Percentiles rank a stretch among this genome's conserved stretches.
Evolutionary conservation across 305 asterid genomes (phyloP).

Genomic region (Fraxinus latifolia): DNA sequence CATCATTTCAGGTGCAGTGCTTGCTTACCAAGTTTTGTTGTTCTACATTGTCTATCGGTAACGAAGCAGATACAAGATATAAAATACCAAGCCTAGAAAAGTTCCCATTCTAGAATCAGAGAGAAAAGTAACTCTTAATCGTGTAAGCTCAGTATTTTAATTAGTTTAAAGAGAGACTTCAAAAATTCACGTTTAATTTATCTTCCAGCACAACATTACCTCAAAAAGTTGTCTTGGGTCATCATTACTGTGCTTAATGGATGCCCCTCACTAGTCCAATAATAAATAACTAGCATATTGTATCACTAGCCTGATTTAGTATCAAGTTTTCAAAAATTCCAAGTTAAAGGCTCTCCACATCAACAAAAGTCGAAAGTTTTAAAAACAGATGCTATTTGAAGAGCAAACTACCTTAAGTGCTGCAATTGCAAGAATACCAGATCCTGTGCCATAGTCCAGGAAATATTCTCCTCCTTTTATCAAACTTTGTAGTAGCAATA

Average conservation of each 20-base stretch:
- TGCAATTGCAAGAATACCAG: conserved; percentile 89
- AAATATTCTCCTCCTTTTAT: conserved; percentile 78
- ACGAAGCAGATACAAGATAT: not conserved
- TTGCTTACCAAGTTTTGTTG: not conserved
- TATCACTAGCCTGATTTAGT: not conserved
- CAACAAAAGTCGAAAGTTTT: conserved; percentile 5
- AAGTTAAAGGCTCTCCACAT: not conserved
- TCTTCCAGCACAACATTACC: not conserved
- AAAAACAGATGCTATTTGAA: not conserved
- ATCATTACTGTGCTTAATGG: not conserved
- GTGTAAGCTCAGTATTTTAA: not conserved
- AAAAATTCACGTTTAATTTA: not conserved
- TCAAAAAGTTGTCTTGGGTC: not conserved
- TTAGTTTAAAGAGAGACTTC: not conserved
- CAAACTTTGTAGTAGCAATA: conserved; percentile 53
- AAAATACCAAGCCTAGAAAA: not conserved
- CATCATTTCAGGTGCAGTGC: not conserved
- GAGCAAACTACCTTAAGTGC: conserved; percentile 66
- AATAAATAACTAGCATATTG: not conserved
- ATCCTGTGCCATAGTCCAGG: conserved; percentile 92
- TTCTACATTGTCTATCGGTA: not conserved
- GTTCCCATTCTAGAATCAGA: not conserved
- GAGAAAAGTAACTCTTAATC: not conserved
- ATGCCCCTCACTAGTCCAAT: not conserved
- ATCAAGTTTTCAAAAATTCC: not conserved